Percentiles rank a stretch among this genome's conserved stretches.
Evolutionary conservation across 768 basidiomycete species (phyloP).

Genomic region (Podaxis sp.): DNA sequence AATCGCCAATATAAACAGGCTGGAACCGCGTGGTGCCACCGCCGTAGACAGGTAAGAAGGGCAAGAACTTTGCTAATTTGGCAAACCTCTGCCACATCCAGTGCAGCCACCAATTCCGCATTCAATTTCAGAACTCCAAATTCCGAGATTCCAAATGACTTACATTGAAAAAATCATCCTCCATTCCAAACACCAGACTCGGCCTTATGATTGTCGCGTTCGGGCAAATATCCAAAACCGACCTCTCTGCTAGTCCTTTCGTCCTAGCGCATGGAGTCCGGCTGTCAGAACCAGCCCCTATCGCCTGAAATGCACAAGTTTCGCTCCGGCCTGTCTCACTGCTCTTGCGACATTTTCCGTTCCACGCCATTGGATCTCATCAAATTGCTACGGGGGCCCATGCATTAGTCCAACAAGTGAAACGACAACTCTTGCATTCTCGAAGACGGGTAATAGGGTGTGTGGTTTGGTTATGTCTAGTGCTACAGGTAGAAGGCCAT

Average conservation of each 20-base stretch:
- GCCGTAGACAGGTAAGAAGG: slow-evolving; percentile 75
- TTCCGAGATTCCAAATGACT: slow-evolving; percentile 27
- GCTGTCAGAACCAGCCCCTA: slow-evolving; percentile 65
- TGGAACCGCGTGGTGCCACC: slow-evolving; percentile 68
- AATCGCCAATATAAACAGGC: slow-evolving; percentile 70
- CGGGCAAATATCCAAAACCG: slow-evolving; percentile 43
- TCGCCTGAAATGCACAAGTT: slow-evolving; percentile 69
- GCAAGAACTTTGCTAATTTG: slow-evolving; percentile 53
- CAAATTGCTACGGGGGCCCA: slow-evolving; percentile 54
- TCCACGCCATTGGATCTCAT: slow-evolving; percentile 61
- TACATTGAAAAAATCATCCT: slow-evolving; percentile 75
- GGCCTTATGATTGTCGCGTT: slow-evolving; percentile 66
- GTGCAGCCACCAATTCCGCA: neutral
- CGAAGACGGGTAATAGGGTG: slow-evolving; percentile 47
- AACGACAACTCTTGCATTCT: slow-evolving; percentile 54
- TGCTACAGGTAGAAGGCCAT: slow-evolving; percentile 36
- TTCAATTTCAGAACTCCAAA: neutral
- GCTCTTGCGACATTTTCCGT: slow-evolving; percentile 62
- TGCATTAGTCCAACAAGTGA: slow-evolving; percentile 71
- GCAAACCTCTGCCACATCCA: slow-evolving; percentile 54
- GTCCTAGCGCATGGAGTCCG: slow-evolving; percentile 58
- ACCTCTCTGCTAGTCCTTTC: slow-evolving; percentile 60
- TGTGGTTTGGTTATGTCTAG: slow-evolving; percentile 56
- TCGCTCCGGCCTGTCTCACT: slow-evolving; percentile 48
- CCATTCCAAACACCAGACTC: slow-evolving; percentile 74